These are phyloP conservation scores for Canavalia ensiformis DNA, from an alignment of 306 rosid genomes.

Conservation along the genomic window DNA sequence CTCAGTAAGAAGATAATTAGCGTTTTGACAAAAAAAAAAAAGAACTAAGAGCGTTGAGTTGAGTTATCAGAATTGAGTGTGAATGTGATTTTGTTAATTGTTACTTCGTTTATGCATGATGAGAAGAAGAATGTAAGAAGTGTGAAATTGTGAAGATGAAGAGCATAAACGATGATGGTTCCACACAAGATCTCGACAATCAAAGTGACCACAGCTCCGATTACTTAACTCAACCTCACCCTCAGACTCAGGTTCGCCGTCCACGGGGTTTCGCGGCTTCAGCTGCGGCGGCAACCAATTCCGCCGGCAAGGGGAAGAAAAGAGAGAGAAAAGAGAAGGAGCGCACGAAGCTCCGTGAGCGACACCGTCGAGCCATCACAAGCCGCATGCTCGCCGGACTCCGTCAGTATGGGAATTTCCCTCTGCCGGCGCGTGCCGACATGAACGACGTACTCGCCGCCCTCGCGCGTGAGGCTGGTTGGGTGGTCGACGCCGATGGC, in stretches of 20 bases:
- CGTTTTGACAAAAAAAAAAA: neutral
- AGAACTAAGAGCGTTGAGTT: neutral
- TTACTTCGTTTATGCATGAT: too few species aligned
- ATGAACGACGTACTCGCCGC: conserved; percentile 99
- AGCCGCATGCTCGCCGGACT: conserved; percentile 98
- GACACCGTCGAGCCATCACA: conserved; percentile 97
- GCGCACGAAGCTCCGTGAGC: conserved; percentile 97
- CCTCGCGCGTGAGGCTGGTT: conserved; percentile 98
- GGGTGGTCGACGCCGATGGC: conserved; percentile 93
- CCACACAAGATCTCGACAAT: conserved; percentile 72
- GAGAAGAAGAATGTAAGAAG: neutral
- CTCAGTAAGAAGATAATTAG: neutral
- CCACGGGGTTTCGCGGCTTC: conserved; percentile 92
- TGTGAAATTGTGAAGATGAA: conserved; percentile 47
- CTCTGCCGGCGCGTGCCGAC: conserved; percentile 98
- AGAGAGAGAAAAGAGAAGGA: conserved; percentile 96
- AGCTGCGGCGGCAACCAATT: conserved; percentile 44
- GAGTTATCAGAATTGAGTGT: neutral
- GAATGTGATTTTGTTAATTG: neutral
- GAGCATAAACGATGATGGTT: conserved; percentile 57
- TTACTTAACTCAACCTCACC: conserved; percentile 53
- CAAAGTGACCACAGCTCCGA: conserved; percentile 78
- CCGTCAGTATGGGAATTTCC: conserved; percentile 93
- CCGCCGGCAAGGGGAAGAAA: conserved; percentile 74
- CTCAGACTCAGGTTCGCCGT: conserved; percentile 78